These are phyloP conservation scores for Craterostigma plantagineum DNA, from an alignment of 257 asterid genomes.

Conservation along the genomic window DNA sequence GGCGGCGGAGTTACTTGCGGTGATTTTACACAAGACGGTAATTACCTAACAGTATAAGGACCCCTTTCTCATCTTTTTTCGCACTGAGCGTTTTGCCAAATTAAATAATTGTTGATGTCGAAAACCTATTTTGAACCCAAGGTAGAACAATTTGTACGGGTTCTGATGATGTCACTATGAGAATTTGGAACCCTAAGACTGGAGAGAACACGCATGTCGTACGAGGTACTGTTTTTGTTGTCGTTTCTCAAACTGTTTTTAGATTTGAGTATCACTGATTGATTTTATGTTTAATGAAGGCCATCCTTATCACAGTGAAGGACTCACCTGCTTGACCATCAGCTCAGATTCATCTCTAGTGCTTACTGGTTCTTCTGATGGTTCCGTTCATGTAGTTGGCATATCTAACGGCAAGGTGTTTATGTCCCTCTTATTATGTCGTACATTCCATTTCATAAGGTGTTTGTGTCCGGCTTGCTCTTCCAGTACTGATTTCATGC, in stretches of 20 bases:
- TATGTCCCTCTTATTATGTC: too few relatives aligned
- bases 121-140: conserved; percentile 10
- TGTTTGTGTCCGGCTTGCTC: too few relatives aligned
- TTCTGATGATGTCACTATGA: conserved; percentile 83
- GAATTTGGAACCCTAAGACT: conserved; percentile 73
- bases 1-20: conserved; percentile 70
- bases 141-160: conserved; percentile 76
- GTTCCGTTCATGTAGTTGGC: conserved; percentile 57
- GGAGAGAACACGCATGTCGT: conserved; percentile 53
- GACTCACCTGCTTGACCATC: conserved; percentile 73
- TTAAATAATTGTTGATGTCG: background rate
- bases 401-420: conserved; percentile 66
- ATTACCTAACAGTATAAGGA: too few relatives aligned
- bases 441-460: too few relatives aligned
- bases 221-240: conserved; percentile 19
- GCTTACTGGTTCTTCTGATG: conserved; percentile 66
- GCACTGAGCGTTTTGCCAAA: background rate
- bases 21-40: conserved; percentile 94
- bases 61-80: background rate
- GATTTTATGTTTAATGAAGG: too few relatives aligned
- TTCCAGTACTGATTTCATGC: too few relatives aligned
- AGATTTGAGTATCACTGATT: too few relatives aligned
- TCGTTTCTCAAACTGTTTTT: too few relatives aligned
- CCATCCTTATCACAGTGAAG: conserved; percentile 62
- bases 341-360: conserved; percentile 67